These are phyloP conservation scores for Pseudogymnoascus sp. DNA, from an alignment of 2,329 filamentous ascomycete genomes.

Conservation along the genomic window DNA sequence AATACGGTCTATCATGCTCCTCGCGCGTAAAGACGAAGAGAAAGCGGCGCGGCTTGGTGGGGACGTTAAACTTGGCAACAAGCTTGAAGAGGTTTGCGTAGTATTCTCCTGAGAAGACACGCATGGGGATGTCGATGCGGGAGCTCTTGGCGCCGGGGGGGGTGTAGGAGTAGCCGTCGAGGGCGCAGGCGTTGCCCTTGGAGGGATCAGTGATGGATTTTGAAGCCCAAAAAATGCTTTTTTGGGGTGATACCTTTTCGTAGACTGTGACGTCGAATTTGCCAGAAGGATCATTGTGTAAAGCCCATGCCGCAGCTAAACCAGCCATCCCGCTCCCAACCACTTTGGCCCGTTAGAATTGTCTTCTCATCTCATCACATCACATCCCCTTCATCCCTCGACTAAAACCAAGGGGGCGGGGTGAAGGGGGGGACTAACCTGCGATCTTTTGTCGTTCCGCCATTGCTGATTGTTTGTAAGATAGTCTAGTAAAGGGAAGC, in stretches of 20 bases:
- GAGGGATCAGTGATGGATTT: neutral
- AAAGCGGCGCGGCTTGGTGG: neutral
- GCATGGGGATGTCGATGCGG: neutral
- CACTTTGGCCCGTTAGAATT: neutral
- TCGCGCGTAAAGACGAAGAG: slow-evolving; percentile 8
- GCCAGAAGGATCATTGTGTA: neutral
- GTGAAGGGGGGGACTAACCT: too few relatives aligned
- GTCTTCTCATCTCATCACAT: too few relatives aligned
- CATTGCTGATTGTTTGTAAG: neutral
- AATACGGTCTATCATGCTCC: neutral
- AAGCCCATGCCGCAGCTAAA: neutral
- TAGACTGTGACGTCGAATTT: neutral
- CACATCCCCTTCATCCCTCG: too few relatives aligned
- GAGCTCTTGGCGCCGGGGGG: neutral
- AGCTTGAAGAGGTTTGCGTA: neutral
- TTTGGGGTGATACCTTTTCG: neutral
- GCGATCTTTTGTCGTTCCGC: neutral
- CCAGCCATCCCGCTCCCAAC: neutral
- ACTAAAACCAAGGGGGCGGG: too few relatives aligned
- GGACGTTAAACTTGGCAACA: neutral
- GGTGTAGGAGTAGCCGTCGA: neutral
- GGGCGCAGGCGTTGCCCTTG: neutral
- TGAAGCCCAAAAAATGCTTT: neutral
- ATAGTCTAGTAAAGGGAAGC: neutral
- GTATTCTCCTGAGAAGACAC: neutral